phyloP scores from a whole-genome alignment of 2,329 filamentous ascomycete genomes.

The Cercospora nicotianae region DNA sequence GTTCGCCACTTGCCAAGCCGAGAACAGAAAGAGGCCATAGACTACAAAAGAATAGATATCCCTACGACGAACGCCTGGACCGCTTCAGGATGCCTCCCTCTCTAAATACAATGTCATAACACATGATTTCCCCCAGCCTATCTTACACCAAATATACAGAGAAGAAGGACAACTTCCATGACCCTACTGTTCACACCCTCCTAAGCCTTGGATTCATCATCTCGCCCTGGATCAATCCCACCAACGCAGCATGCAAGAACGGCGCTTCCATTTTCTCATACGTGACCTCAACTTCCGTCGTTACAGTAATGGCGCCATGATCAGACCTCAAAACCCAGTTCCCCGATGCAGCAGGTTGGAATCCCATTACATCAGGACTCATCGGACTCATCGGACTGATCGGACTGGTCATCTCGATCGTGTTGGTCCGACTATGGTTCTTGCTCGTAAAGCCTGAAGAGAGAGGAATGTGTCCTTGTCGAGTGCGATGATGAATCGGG shows the following conservation, averaged over 20 bases:
- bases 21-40: not conserved
- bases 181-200: not conserved
- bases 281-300: slow-evolving; percentile 21
- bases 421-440: slow-evolving; percentile 15
- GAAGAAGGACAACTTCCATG: not conserved
- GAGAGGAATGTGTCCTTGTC: slow-evolving; percentile 17
- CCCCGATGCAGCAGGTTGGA: not conserved
- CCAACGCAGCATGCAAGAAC: slow-evolving; percentile 35
- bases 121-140: not conserved
- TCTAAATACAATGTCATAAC: not conserved
- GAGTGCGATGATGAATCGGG: not conserved
- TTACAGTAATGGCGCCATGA: slow-evolving; percentile 19
- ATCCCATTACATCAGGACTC: not conserved
- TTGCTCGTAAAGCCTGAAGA: slow-evolving; percentile 18
- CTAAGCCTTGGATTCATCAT: not conserved
- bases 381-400: not conserved
- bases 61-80: not conserved
- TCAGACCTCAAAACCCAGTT: not conserved
- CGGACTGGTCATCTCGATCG: not conserved
- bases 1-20: not conserved
- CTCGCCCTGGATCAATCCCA: slow-evolving; percentile 33
- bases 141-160: not conserved
- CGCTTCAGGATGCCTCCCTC: not conserved
- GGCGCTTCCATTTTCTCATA: slow-evolving; percentile 26
- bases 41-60: not conserved